These are phyloP conservation scores for Pneumocystis murina DNA, from an alignment of 1,139 yeast species.

Conservation along the genomic window DNA sequence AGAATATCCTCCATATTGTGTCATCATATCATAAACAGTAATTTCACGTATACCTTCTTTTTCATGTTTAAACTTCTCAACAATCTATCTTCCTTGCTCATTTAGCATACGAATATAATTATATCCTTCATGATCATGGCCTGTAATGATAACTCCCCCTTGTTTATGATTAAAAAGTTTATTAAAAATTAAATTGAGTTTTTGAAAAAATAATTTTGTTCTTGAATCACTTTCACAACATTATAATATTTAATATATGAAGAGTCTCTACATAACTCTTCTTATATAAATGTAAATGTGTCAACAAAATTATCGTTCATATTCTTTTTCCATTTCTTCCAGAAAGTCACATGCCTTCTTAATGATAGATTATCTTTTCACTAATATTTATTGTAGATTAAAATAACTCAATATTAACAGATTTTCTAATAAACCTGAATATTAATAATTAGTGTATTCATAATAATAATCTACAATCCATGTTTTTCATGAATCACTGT, in stretches of 20 bases:
- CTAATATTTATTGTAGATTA: constrained; percentile 35
- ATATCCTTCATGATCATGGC: constrained; percentile 96
- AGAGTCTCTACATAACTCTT: constrained; percentile 74
- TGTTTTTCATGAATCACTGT: background rate
- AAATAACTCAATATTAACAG: constrained; percentile 44
- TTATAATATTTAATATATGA: constrained; percentile 57
- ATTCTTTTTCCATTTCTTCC: background rate
- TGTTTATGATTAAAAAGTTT: constrained; percentile 37
- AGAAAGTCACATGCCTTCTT: background rate
- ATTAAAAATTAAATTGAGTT: constrained; percentile 50
- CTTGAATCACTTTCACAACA: constrained; percentile 46
- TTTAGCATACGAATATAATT: constrained; percentile 39
- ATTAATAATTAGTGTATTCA: constrained; percentile 71
- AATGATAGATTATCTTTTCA: constrained; percentile 44
- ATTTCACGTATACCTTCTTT: constrained; percentile 46
- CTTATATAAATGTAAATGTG: constrained; percentile 84
- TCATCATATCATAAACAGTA: constrained; percentile 91
- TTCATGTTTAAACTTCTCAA: background rate
- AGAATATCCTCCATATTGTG: constrained; percentile 79
- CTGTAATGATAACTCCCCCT: constrained; percentile 21
- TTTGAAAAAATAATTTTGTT: constrained; percentile 72
- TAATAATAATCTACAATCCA: constrained; percentile 67
- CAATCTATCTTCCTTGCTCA: background rate
- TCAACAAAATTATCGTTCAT: constrained; percentile 47
- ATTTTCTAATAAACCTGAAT: constrained; percentile 63